These are phyloP conservation scores for Eucalyptus sp. DNA, from an alignment of 345 rosid genomes.

Conservation along the genomic window DNA sequence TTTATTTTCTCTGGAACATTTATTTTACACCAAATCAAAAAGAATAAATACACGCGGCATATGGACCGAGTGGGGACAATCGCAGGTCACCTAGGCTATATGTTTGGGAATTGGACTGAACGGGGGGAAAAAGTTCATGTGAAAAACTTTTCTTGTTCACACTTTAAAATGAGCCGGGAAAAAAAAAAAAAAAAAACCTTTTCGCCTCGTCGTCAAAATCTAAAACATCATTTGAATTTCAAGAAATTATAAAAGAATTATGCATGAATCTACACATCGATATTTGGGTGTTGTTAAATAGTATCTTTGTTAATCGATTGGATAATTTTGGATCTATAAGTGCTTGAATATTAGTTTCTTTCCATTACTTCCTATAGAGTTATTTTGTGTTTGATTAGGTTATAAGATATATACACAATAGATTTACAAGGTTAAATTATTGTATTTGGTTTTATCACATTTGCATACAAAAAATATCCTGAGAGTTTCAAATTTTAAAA, in stretches of 20 bases:
- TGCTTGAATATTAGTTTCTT: too few relatives aligned
- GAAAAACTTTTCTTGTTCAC: not conserved
- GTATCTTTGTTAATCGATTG: not conserved
- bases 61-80: not conserved
- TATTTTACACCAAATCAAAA: not conserved
- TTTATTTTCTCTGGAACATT: not conserved
- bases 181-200: not conserved
- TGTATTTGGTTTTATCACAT: not conserved
- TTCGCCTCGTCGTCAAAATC: not conserved
- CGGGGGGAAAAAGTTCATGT: not conserved
- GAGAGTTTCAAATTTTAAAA: not conserved
- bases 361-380: not conserved
- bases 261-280: not conserved
- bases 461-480: rapidly evolving
- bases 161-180: not conserved
- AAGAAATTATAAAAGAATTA: not conserved
- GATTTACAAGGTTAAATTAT: too few relatives aligned
- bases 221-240: not conserved
- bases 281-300: not conserved
- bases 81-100: not conserved
- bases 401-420: too few relatives aligned
- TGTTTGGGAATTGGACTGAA: not conserved
- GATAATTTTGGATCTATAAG: not conserved
- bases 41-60: not conserved
- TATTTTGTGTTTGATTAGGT: not conserved